Base-by-base conservation (phyloP, 164 flowering plant species). In the Sedum album region DNA sequence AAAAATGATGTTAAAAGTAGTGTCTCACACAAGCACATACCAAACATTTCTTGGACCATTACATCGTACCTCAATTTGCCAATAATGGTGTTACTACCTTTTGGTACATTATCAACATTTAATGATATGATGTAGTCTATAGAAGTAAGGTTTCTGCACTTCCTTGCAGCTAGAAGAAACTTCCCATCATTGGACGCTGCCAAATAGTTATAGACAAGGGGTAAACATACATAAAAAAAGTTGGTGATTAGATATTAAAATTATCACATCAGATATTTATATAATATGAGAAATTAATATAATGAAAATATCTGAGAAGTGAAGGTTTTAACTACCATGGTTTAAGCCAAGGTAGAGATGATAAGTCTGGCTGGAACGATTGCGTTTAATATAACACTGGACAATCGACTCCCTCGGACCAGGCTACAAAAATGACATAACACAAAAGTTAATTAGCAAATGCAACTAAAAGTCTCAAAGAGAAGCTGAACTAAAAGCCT, bases 131-230 rank as follows among this genome's bases (percentile, higher is more conserved):
- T 78, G 69, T 84, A 86, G 63, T 88, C 93, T 20, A 87, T 88
- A 73, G 79, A 80, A 31, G 90, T 88, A n/a, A 90, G 77, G 6
- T 87, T 79, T 68, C 89, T 68, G 64, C 79, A 82, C 76, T 76
- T 86, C 53, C 80, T 75, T 6, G 90, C 93, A 78, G 87, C 85
- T 67, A 88, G 93, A 73, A 86, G 87, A 69, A 88, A 88, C 76
- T 88, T 88, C 0, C 90, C 93, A 67, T 86, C 93, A 76, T 74
- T 80, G 66, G 82, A 79, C 61, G 83, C 91, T 86, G 86, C 35
- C 55, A 74, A 71, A 18, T 7, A 20, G 66, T 31, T 31, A 31
- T 2, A 63, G 35, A 23, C n/a, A 33, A 17, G 31, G 31, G 31
- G 6, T 25, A 23, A 25, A 60, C 63, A 25, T 15, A 17, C 38